Conservation (phyloP, 2,329 filamentous ascomycete genomes). For the Calonectria naviculata region DNA sequence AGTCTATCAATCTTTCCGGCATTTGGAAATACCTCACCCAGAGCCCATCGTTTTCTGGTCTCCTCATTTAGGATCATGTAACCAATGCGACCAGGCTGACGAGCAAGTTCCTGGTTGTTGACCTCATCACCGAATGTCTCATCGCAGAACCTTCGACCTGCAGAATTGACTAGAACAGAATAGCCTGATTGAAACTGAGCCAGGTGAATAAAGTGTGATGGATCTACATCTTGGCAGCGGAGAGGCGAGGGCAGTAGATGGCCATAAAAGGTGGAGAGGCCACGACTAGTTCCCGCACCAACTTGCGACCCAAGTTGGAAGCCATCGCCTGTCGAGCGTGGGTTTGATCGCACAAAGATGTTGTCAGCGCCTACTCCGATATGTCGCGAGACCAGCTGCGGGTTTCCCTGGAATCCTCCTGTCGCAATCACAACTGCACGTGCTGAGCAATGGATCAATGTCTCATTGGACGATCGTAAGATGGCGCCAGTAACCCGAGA, state of each 20-base stretch:
- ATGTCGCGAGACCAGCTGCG: constrained; percentile 16
- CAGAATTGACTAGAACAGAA: constrained; percentile 20
- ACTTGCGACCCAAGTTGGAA: constrained; percentile 19
- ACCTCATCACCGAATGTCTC: constrained; percentile 29
- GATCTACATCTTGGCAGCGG: constrained; percentile 15
- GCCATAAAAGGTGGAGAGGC: constrained; percentile 26
- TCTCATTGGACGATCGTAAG: constrained; percentile 7
- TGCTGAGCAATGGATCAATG: constrained; percentile 14
- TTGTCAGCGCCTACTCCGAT: constrained; percentile 22
- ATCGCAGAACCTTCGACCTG: constrained; percentile 23
- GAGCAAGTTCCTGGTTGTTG: constrained; percentile 28
- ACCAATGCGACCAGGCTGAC: constrained; percentile 17
- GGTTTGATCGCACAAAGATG: constrained; percentile 26
- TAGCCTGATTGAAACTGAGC: constrained; percentile 28
- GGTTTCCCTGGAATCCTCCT: constrained; percentile 27
- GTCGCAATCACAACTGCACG: constrained; percentile 25
- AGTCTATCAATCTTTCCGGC: constrained; percentile 26
- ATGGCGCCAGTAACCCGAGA: constrained; percentile 14
- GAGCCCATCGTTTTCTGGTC: constrained; percentile 19
- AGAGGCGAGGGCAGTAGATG: constrained; percentile 24
- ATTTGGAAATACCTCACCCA: constrained; percentile 25
- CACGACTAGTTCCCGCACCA: constrained; percentile 21
- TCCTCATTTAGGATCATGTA: constrained; percentile 28
- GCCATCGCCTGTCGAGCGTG: constrained; percentile 25
- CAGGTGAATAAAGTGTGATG: constrained; percentile 26